These are phyloP conservation scores for Pythium dissimile DNA, from an alignment of 352 stramenopile genomes.

Conservation along the genomic window DNA sequence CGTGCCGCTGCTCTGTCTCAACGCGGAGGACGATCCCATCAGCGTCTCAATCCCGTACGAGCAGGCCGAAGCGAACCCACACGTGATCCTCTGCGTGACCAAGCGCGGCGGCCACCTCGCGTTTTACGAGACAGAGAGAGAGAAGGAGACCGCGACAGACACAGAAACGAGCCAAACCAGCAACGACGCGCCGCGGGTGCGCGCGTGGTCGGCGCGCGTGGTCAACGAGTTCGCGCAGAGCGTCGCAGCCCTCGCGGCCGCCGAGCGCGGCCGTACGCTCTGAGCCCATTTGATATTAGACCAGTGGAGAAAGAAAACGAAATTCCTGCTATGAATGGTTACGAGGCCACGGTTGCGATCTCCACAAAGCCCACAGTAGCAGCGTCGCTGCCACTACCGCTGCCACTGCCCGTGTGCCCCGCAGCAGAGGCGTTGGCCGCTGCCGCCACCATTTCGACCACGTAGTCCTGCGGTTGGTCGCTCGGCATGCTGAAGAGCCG, in stretches of 20 bases:
- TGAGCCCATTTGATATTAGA: too few species aligned
- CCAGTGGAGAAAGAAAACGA: not conserved
- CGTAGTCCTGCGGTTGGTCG: not conserved
- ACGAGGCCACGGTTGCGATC: not conserved
- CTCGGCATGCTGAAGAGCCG: conserved; percentile 10
- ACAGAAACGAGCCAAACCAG: too few species aligned
- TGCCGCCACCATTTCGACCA: conserved; percentile 12
- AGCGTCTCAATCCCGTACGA: conserved; percentile 35
- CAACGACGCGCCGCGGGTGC: too few species aligned
- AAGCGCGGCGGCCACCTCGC: conserved; percentile 61
- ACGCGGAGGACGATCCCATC: conserved; percentile 62
- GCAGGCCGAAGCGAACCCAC: conserved; percentile 40
- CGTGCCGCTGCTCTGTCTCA: conserved; percentile 64
- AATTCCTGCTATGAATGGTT: too few species aligned
- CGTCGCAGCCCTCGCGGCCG: too few species aligned
- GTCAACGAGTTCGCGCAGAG: conserved; percentile 57
- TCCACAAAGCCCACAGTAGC: conserved; percentile 4
- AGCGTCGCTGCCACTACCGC: not conserved
- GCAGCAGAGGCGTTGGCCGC: not conserved
- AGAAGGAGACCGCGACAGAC: too few species aligned
- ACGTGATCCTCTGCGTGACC: conserved; percentile 66
- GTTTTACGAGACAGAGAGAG: conserved; percentile 48
- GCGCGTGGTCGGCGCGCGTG: conserved; percentile 38
- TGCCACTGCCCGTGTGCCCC: too few species aligned
- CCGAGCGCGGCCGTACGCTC: not conserved